A percentile compares a stretch with the other conserved stretches of the same genome.
These are phyloP conservation scores for Anastatica hierochuntica DNA, from an alignment of 345 rosid genomes.

Conservation along the genomic window DNA sequence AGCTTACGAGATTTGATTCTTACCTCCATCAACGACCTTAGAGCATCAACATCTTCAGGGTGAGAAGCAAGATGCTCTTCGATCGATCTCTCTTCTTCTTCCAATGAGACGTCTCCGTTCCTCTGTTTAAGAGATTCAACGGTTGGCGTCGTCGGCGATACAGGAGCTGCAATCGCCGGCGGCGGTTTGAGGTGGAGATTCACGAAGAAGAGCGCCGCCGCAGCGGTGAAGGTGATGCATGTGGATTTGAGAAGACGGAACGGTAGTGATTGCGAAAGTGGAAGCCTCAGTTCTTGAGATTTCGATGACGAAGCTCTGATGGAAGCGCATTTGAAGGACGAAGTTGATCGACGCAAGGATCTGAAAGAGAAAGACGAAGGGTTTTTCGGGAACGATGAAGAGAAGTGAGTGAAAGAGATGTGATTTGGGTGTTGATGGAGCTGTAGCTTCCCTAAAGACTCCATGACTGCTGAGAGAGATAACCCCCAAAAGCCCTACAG, in stretches of 20 bases:
- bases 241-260: slow-evolving; percentile 37
- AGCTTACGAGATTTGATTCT: slow-evolving; percentile 55
- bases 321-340: slow-evolving; percentile 29
- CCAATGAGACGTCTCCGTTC: slow-evolving; percentile 15
- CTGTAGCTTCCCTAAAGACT: slow-evolving; percentile 37
- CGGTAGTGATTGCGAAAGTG: slow-evolving; percentile 21
- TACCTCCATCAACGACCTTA: slow-evolving; percentile 58
- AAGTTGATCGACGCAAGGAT: slow-evolving; percentile 15
- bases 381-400: too few relatives aligned
- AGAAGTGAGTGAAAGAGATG: slow-evolving; percentile 35
- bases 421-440: slow-evolving; percentile 33
- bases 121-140: slow-evolving; percentile 27
- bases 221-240: slow-evolving; percentile 51
- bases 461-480: slow-evolving; percentile 35
- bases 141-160: slow-evolving; percentile 20
- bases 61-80: slow-evolving; percentile 35
- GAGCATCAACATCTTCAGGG: slow-evolving; percentile 42
- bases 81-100: slow-evolving; percentile 40
- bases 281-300: background rate
- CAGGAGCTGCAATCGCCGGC: slow-evolving; percentile 44
- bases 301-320: slow-evolving; percentile 35
- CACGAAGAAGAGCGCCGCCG: slow-evolving; percentile 47
- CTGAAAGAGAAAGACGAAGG: slow-evolving; percentile 31
- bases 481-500: slow-evolving; percentile 23
- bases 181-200: slow-evolving; percentile 34